A percentile compares a stretch with the other conserved stretches of the same genome.
Conservation (phyloP, 805 yeast species). For the Alloascoidea hylecoeti region DNA sequence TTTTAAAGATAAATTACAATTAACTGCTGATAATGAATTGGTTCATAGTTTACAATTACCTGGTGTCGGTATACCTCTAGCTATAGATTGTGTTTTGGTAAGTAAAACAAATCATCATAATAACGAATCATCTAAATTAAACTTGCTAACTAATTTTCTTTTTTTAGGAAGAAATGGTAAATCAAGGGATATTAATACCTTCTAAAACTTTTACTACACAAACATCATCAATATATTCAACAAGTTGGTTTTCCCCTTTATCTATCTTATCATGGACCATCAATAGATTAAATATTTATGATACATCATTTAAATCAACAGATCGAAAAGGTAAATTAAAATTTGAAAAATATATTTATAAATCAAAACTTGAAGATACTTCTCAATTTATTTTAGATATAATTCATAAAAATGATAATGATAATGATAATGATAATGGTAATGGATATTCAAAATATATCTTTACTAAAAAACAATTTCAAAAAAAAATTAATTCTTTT, state of each 20-base stretch:
- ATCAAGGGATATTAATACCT: constrained; percentile 11
- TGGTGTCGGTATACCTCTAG: no score
- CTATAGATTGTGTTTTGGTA: no score
- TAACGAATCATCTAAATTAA: no score
- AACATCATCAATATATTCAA: no score
- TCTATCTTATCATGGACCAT: constrained; percentile 8
- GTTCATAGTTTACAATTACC: no score
- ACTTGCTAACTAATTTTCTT: no score
- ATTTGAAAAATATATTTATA: constrained; percentile 12
- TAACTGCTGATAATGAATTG: no score
- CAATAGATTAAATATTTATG: constrained; percentile 6
- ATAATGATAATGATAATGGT: constrained; percentile 4
- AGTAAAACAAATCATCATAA: no score
- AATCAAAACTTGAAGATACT: constrained; percentile 7
- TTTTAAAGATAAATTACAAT: constrained; percentile 15
- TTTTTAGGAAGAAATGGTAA: constrained; percentile 12
- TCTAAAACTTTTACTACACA: no score
- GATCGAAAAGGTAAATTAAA: constrained; percentile 11
- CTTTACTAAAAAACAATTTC: constrained; percentile 7
- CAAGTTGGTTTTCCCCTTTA: constrained; percentile 1
- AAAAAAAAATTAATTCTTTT: neutral
- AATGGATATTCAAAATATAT: constrained; percentile 3
- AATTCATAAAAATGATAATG: constrained; percentile 3
- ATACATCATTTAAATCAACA: constrained; percentile 11
- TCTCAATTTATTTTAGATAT: constrained; percentile 6